Evolutionary conservation across 306 rosid genomes (phyloP).

Genomic region (Acacia crassicarpa): DNA sequence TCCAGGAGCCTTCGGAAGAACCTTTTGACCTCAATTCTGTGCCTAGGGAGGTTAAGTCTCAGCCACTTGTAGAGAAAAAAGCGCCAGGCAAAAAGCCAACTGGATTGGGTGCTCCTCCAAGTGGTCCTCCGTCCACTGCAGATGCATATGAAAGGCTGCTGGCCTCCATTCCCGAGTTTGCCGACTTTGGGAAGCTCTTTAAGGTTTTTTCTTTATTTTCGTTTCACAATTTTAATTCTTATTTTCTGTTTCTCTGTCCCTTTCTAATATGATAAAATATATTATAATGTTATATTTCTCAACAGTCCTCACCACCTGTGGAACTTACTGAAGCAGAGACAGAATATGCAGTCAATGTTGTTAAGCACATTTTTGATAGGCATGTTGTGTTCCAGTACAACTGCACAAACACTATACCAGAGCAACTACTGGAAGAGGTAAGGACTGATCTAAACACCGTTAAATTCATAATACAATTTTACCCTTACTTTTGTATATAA

Average conservation of each 20-base stretch:
- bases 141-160: constrained; percentile 85
- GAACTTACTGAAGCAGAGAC: constrained; percentile 98
- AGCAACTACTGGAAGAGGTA: constrained; percentile 93
- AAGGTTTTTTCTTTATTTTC: constrained; percentile 56
- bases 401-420: constrained; percentile 97
- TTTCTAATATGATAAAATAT: constrained; percentile 4
- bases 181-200: constrained; percentile 81
- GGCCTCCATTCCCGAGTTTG: constrained; percentile 71
- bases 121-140: constrained; percentile 67
- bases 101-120: constrained; percentile 82
- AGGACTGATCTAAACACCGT: constrained; percentile 22
- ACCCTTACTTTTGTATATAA: constrained; percentile 27
- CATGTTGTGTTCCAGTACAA: constrained; percentile 95
- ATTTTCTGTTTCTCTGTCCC: constrained; percentile 20
- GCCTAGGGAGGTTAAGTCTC: constrained; percentile 86
- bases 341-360: constrained; percentile 93
- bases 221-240: constrained; percentile 17
- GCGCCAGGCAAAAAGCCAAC: constrained; percentile 88
- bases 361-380: constrained; percentile 85
- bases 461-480: constrained; percentile 12
- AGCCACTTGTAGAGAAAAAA: constrained; percentile 91
- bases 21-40: constrained; percentile 81
- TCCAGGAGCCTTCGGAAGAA: constrained; percentile 90
- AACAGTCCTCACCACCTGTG: constrained; percentile 94
- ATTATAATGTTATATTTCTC: constrained; percentile 36